Evolutionary conservation across 257 asterid species (phyloP).

Genomic region (Datura wrightii): DNA sequence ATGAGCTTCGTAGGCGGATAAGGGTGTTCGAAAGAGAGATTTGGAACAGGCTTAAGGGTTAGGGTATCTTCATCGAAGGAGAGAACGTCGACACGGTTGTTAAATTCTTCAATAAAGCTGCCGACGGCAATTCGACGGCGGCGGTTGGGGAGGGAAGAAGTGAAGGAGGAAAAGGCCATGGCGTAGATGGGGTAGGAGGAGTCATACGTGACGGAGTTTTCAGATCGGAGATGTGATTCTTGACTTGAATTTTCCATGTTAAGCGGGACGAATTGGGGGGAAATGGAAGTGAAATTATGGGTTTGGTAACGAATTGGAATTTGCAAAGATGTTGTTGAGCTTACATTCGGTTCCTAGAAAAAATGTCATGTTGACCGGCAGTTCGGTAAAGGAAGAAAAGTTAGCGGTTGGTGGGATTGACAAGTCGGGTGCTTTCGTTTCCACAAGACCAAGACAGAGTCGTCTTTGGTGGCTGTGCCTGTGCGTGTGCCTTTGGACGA

Average conservation of each 20-base stretch:
- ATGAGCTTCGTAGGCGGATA: conserved; percentile 88
- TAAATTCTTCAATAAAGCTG: conserved; percentile 71
- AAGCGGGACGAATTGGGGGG: neutral
- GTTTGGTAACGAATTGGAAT: neutral
- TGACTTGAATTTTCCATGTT: conserved; percentile 58
- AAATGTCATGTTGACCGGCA: neutral
- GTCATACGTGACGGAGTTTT: conserved; percentile 56
- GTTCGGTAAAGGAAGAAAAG: neutral
- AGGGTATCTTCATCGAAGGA: conserved; percentile 70
- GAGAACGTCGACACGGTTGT: conserved; percentile 78
- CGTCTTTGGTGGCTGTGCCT: neutral
- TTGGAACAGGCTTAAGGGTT: conserved; percentile 54
- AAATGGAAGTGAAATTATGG: neutral
- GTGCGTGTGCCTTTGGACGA: neutral
- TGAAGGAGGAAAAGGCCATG: conserved; percentile 67
- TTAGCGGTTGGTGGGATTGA: neutral
- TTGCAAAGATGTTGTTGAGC: neutral
- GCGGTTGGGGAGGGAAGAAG: conserved; percentile 39
- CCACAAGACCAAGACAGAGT: neutral
- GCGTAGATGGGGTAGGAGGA: conserved; percentile 71
- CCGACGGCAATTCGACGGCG: conserved; percentile 71
- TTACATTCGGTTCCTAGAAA: neutral
- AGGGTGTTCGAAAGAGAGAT: conserved; percentile 80
- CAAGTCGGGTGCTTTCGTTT: neutral
- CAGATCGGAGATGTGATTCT: conserved; percentile 53